These are phyloP conservation scores for Phytopythium montanum DNA, from an alignment of 352 stramenopile species.

Conservation along the genomic window DNA sequence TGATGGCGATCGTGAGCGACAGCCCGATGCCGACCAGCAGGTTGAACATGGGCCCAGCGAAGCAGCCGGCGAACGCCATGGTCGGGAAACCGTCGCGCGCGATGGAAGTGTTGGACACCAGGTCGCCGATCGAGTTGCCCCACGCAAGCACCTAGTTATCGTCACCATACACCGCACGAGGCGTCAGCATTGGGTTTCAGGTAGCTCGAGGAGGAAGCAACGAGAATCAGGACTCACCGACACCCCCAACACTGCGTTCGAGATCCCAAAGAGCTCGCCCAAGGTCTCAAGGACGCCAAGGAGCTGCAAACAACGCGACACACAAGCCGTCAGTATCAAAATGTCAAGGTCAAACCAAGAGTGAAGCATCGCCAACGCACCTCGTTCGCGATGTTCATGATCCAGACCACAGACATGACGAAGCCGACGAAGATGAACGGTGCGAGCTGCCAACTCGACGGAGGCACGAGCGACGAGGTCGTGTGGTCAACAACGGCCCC, in stretches of 20 bases:
- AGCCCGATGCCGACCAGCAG: slow-evolving; percentile 67
- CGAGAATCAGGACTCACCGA: slow-evolving; percentile 39
- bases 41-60: slow-evolving; percentile 81
- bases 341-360: neutral
- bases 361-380: slow-evolving; percentile 11
- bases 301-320: slow-evolving; percentile 17
- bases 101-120: slow-evolving; percentile 79
- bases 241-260: slow-evolving; percentile 68
- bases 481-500: slow-evolving; percentile 43
- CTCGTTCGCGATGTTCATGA: slow-evolving; percentile 84
- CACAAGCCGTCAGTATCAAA: neutral
- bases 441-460: slow-evolving; percentile 37
- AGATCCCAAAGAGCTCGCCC: slow-evolving; percentile 69
- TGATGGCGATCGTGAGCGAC: slow-evolving; percentile 59
- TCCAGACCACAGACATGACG: slow-evolving; percentile 84
- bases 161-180: slow-evolving; percentile 1
- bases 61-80: slow-evolving; percentile 83
- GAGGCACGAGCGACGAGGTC: slow-evolving; percentile 39
- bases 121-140: slow-evolving; percentile 77
- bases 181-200: slow-evolving; percentile 3
- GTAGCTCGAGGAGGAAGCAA: neutral
- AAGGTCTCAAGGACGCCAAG: slow-evolving; percentile 72
- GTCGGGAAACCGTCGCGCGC: slow-evolving; percentile 74
- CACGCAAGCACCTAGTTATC: slow-evolving; percentile 56
- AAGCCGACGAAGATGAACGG: slow-evolving; percentile 74